Percentiles rank a stretch among this genome's conserved stretches.
Conservation (phyloP, 345 rosid genomes). For the Atalantia buxifolia region DNA sequence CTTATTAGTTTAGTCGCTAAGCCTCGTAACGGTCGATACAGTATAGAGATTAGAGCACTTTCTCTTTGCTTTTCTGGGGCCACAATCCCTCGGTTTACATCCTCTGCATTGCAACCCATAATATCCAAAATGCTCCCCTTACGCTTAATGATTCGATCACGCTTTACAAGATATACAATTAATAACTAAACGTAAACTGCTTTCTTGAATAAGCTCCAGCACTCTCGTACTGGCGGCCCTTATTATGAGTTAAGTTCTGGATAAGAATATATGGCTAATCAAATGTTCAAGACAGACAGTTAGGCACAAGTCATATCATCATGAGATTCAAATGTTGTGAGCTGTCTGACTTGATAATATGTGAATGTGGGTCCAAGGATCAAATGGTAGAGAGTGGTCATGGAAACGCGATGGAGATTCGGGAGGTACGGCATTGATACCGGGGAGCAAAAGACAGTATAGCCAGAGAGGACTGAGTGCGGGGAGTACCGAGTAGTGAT, state of each 20-base stretch:
- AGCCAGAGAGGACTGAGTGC: neutral
- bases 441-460: neutral
- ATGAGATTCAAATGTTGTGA: too few relatives aligned
- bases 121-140: neutral
- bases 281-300: too few relatives aligned
- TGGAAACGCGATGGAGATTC: conserved; percentile 11
- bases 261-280: too few relatives aligned
- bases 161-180: neutral
- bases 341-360: neutral
- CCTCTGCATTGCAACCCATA: neutral
- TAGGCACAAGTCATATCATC: too few relatives aligned
- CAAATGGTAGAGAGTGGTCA: conserved; percentile 4
- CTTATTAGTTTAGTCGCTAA: neutral
- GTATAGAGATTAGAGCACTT: neutral
- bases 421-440: conserved; percentile 7
- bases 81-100: neutral
- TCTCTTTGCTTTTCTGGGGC: neutral
- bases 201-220: too few relatives aligned
- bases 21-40: conserved; percentile 5
- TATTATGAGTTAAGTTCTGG: too few relatives aligned
- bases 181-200: too few relatives aligned
- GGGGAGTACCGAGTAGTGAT: conserved; percentile 6
- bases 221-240: too few relatives aligned
- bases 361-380: conserved; percentile 7
- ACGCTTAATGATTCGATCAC: neutral